Conservation (phyloP, 1,284 basidiomycete genomes). For the Malassezia vespertilionis region DNA sequence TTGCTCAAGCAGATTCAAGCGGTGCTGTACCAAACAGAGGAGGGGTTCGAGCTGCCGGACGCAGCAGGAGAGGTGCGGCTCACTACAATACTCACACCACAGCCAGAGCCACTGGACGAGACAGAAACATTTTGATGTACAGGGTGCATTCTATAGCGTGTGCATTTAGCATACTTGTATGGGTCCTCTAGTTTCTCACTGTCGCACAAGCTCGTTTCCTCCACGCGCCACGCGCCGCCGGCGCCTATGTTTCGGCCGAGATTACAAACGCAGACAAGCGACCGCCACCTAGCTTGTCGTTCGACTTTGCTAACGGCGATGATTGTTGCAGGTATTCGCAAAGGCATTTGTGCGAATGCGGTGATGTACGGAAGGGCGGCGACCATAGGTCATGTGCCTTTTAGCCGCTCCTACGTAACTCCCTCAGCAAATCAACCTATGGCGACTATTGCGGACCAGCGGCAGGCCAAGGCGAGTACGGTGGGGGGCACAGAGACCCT, state of each 20-base stretch:
- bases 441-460: neutral
- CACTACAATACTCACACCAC: neutral
- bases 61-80: constrained; percentile 15
- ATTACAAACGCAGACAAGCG: neutral
- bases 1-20: constrained; percentile 75
- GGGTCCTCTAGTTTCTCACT: too few species aligned
- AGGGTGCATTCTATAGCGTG: too few species aligned
- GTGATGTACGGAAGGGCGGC: neutral
- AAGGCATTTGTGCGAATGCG: constrained; percentile 1
- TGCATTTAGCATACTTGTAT: too few species aligned
- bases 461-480: neutral
- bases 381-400: neutral
- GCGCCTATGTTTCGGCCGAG: too few species aligned
- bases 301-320: neutral
- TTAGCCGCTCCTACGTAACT: constrained; percentile 3
- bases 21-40: constrained; percentile 84
- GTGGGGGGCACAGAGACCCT: too few species aligned
- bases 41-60: constrained; percentile 46
- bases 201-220: too few species aligned
- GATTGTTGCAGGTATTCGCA: constrained; percentile 7
- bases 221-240: too few species aligned
- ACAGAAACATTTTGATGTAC: constrained; percentile 13
- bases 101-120: constrained; percentile 12
- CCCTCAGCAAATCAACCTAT: neutral
- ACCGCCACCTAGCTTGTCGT: neutral